These are phyloP conservation scores for Barnettozyma hawaiiensis DNA, from an alignment of 1,139 yeast species.

Conservation along the genomic window DNA sequence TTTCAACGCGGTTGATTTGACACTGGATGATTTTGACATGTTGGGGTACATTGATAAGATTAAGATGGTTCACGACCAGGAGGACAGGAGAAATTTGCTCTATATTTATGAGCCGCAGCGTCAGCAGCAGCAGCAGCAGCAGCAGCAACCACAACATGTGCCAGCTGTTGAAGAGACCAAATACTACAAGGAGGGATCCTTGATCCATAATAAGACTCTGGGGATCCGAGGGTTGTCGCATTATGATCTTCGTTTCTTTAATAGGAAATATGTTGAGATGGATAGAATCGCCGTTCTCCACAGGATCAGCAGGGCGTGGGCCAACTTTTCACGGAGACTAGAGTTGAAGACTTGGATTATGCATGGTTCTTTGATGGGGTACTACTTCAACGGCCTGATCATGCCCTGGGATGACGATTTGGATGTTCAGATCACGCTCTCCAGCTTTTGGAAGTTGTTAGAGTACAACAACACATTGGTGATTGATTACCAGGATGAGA, in stretches of 20 bases:
- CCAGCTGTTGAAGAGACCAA: conserved; percentile 14
- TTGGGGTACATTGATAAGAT: neutral
- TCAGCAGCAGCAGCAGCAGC: too few species aligned
- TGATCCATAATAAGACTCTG: conserved; percentile 21
- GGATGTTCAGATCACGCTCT: conserved; percentile 49
- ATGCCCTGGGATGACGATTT: conserved; percentile 62
- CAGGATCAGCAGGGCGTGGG: conserved; percentile 48
- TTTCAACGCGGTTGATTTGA: conserved; percentile 4
- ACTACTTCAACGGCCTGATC: conserved; percentile 55
- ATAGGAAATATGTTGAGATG: conserved; percentile 30
- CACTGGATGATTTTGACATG: conserved; percentile 5
- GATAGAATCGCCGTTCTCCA: conserved; percentile 43
- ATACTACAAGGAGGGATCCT: conserved; percentile 33
- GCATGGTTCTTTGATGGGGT: conserved; percentile 55
- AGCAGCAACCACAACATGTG: too few species aligned
- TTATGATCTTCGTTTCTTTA: conserved; percentile 43
- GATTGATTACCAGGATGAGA: conserved; percentile 40
- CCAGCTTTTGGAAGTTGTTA: conserved; percentile 34
- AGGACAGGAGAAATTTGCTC: conserved; percentile 2
- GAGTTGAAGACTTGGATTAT: conserved; percentile 51
- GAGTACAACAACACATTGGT: conserved; percentile 44
- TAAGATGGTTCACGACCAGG: neutral
- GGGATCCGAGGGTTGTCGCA: conserved; percentile 29
- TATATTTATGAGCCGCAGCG: conserved; percentile 1
- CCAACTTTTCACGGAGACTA: conserved; percentile 39